phyloP scores from a whole-genome alignment of 2,329 filamentous ascomycete genomes.

The Verticillium nubilum region DNA sequence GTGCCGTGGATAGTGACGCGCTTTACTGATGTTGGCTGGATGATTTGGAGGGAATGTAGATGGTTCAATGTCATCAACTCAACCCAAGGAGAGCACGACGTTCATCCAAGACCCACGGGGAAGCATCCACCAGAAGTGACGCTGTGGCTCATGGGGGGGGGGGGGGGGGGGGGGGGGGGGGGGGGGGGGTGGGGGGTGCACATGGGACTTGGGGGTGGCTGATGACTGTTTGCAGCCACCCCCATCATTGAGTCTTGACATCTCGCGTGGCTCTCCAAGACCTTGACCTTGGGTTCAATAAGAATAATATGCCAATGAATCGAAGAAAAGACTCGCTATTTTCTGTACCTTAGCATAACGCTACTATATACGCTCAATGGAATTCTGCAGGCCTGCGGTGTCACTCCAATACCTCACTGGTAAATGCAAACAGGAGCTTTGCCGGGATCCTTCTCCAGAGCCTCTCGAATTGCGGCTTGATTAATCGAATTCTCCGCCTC shows the following conservation, averaged over 20 bases:
- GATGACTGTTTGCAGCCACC: not conserved
- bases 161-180: no score
- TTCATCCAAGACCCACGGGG: not conserved
- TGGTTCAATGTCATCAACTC: not conserved
- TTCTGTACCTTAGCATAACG: no score
- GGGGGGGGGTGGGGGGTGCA: no score
- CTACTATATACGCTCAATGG: no score
- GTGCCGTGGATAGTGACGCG: not conserved
- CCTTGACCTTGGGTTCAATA: no score
- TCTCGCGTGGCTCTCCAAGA: no score
- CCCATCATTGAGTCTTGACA: no score
- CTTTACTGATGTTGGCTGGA: not conserved
- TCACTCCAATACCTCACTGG: no score
- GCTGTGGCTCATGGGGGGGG: not conserved
- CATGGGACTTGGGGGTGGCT: not conserved
- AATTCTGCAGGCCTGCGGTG: no score
- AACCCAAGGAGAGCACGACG: not conserved
- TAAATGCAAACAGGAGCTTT: not conserved
- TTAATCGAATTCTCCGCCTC: not conserved
- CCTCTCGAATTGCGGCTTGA: not conserved
- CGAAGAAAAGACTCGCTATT: no score
- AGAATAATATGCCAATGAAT: no score
- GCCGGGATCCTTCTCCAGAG: not conserved
- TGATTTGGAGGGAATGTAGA: not conserved
- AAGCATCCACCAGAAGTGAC: not conserved